Conservation (phyloP, 2,329 filamentous ascomycete genomes). For the Paraphoma sp. region DNA sequence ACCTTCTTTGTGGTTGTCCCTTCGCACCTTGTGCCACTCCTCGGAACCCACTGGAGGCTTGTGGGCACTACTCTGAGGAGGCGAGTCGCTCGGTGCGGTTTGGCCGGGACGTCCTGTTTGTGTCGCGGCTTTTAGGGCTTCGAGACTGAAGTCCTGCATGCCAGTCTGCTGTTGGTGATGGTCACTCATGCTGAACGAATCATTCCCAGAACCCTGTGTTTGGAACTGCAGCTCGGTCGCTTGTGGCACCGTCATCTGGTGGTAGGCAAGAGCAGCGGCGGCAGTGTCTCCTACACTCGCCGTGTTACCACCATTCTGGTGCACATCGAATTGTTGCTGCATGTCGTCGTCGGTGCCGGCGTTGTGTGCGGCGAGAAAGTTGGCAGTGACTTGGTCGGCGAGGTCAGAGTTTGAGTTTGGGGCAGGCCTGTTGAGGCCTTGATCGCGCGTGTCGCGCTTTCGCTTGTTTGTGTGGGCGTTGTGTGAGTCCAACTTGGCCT, state of each 20-base stretch:
- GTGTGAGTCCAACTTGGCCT: constrained; percentile 43
- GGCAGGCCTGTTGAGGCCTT: constrained; percentile 47
- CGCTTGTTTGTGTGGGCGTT: constrained; percentile 50
- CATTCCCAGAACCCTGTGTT: constrained; percentile 52
- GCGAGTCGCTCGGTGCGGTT: constrained; percentile 41
- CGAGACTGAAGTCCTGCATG: constrained; percentile 52
- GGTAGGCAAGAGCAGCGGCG: constrained; percentile 62
- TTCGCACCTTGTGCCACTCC: constrained; percentile 96
- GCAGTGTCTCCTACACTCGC: constrained; percentile 64
- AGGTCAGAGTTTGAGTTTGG: constrained; percentile 43
- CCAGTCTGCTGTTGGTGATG: constrained; percentile 48
- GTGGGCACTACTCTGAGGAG: constrained; percentile 39
- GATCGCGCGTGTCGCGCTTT: constrained; percentile 55
- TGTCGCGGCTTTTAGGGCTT: constrained; percentile 58
- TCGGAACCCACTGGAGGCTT: constrained; percentile 95
- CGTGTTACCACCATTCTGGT: constrained; percentile 61
- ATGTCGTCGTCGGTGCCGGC: constrained; percentile 50
- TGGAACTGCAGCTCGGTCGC: constrained; percentile 62
- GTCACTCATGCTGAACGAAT: constrained; percentile 53
- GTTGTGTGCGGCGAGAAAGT: constrained; percentile 50
- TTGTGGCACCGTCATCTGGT: constrained; percentile 63
- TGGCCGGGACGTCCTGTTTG: constrained; percentile 55
- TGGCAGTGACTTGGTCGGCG: constrained; percentile 46
- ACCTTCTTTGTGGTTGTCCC: constrained; percentile 99
- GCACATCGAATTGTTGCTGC: constrained; percentile 50